Conservation (phyloP, 1,139 yeast genomes). For the Candida smagusa region DNA sequence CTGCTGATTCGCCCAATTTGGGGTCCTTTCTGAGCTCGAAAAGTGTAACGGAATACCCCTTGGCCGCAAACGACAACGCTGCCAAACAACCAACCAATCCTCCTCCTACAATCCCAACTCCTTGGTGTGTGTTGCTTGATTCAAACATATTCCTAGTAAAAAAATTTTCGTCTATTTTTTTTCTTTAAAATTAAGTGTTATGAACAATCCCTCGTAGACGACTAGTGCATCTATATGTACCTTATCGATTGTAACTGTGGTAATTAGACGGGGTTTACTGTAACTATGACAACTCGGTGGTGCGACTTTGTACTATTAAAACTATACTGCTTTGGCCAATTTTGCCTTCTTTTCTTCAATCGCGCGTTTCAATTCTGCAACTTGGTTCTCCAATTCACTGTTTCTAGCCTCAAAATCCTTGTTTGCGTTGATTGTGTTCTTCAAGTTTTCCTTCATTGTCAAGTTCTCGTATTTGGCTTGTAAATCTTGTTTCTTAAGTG, state of each 20-base stretch:
- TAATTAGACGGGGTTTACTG: too few relatives aligned
- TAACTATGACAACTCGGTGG: too few relatives aligned
- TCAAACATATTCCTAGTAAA: slow-evolving; percentile 9
- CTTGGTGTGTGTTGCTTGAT: slow-evolving; percentile 13
- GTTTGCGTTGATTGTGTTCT: slow-evolving; percentile 45
- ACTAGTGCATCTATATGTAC: too few relatives aligned
- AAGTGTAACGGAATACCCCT: slow-evolving; percentile 71
- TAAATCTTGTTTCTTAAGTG: slow-evolving; percentile 17
- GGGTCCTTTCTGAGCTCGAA: slow-evolving; percentile 59
- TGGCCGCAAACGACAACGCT: slow-evolving; percentile 70
- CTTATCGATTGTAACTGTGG: too few relatives aligned
- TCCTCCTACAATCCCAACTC: slow-evolving; percentile 66
- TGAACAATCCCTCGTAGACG: too few relatives aligned
- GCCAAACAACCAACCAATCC: slow-evolving; percentile 91
- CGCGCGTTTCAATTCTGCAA: slow-evolving; percentile 18
- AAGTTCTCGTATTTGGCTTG: slow-evolving; percentile 33
- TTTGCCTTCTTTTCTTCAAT: slow-evolving; percentile 15
- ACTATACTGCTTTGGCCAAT: slow-evolving; percentile 6
- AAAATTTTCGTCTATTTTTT: neutral
- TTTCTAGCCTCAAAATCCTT: slow-evolving; percentile 39
- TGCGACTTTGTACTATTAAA: too few relatives aligned
- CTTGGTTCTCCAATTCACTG: slow-evolving; percentile 34
- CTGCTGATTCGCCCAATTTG: slow-evolving; percentile 13
- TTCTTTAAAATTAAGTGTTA: neutral
- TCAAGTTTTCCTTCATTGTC: slow-evolving; percentile 45